A percentile compares a stretch with the other conserved stretches of the same genome.
These are phyloP conservation scores for Rutstroemia sp. DNA, from an alignment of 2,329 filamentous ascomycete species.

Conservation along the genomic window DNA sequence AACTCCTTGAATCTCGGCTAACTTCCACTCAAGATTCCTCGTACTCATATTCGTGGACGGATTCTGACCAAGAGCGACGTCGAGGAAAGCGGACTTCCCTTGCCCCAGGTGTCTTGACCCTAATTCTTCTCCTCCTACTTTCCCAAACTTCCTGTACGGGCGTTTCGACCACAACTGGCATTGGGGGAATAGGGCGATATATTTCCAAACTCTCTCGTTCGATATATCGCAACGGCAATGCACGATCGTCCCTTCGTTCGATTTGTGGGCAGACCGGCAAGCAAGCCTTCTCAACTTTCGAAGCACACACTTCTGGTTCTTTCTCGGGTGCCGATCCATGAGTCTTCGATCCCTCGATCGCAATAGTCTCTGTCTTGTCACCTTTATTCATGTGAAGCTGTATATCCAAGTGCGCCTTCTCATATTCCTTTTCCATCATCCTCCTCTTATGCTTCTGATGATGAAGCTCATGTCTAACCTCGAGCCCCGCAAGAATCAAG, in stretches of 20 bases:
- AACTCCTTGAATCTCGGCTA: too few relatives aligned
- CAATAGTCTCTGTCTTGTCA: not conserved
- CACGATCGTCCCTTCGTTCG: not conserved
- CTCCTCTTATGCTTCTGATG: conserved; percentile 5
- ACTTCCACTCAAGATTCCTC: too few relatives aligned
- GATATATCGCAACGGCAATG: not conserved
- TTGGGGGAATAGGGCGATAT: not conserved
- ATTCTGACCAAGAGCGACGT: not conserved
- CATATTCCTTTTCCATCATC: conserved; percentile 10
- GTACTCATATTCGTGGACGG: conserved; percentile 5
- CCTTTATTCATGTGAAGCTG: conserved; percentile 1
- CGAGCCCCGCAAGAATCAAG: conserved; percentile 1
- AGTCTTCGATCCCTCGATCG: not conserved
- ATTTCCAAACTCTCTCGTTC: not conserved
- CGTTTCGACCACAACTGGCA: not conserved
- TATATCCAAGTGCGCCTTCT: conserved; percentile 9
- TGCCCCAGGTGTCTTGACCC: not conserved
- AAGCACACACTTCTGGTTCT: not conserved
- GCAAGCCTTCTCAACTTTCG: not conserved
- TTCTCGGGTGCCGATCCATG: not conserved
- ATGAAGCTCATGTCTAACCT: conserved; percentile 7
- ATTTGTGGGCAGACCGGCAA: not conserved
- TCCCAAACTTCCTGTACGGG: not conserved
- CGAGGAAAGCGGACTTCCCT: not conserved
- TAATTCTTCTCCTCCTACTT: not conserved